Evolutionary conservation across 2,329 filamentous ascomycete species (phyloP).

Genomic region (Penicillium sp.): DNA sequence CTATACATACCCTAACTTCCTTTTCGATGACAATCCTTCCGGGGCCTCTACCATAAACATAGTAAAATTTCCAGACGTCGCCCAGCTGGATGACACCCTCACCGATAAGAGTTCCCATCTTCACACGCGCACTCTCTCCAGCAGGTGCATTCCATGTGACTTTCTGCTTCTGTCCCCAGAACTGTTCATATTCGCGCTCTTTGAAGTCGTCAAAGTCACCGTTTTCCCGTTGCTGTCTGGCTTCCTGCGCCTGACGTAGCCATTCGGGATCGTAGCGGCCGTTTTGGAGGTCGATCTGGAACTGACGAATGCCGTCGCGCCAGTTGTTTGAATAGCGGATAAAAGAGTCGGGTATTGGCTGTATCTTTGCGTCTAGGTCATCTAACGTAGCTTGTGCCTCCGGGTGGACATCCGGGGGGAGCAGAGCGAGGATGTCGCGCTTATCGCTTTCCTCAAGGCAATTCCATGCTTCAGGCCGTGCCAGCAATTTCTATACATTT

Average conservation of each 20-base stretch:
- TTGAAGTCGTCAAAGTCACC: slow-evolving; percentile 59
- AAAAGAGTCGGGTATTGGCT: slow-evolving; percentile 41
- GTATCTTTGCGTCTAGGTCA: slow-evolving; percentile 32
- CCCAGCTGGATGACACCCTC: slow-evolving; percentile 37
- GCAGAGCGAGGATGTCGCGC: slow-evolving; percentile 37
- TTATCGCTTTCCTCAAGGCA: slow-evolving; percentile 43
- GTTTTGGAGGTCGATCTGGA: slow-evolving; percentile 54
- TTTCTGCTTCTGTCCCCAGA: slow-evolving; percentile 57
- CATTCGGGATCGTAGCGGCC: slow-evolving; percentile 59
- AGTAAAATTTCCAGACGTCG: slow-evolving; percentile 43
- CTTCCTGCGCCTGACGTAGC: slow-evolving; percentile 54
- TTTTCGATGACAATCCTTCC: slow-evolving; percentile 40
- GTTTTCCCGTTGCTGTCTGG: slow-evolving; percentile 49
- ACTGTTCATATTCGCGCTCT: slow-evolving; percentile 53
- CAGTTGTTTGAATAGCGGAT: slow-evolving; percentile 49
- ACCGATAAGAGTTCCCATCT: slow-evolving; percentile 35
- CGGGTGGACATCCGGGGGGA: slow-evolving; percentile 44
- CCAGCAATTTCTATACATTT: slow-evolving; percentile 36
- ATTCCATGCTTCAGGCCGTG: slow-evolving; percentile 41
- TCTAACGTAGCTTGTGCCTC: slow-evolving; percentile 27
- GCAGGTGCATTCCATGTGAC: slow-evolving; percentile 32
- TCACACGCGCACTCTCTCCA: slow-evolving; percentile 44
- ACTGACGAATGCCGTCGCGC: slow-evolving; percentile 53
- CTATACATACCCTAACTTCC: slow-evolving; percentile 39
- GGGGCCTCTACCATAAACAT: slow-evolving; percentile 26